Conservation (phyloP, 345 rosid species). For the Litchi chinensis region DNA sequence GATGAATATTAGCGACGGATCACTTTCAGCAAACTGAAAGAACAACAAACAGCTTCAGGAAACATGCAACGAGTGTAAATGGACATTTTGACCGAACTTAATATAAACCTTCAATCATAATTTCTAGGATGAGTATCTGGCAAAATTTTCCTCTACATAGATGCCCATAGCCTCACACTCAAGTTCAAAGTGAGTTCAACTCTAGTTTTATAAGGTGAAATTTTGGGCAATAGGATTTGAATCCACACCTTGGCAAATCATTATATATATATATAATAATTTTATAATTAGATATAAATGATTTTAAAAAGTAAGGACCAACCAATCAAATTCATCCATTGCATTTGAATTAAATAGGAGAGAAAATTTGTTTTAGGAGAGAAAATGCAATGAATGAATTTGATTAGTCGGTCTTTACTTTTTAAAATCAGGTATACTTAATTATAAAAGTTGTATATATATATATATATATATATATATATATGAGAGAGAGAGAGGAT, state of each 20-base stretch:
- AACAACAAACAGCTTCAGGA: not conserved
- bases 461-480: too few species aligned
- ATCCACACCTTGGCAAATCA: conserved; percentile 11
- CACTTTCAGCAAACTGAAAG: not conserved
- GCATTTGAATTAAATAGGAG: too few species aligned
- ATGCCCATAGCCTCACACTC: not conserved
- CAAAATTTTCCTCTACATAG: not conserved
- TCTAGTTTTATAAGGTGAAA: not conserved
- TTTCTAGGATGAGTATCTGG: not conserved
- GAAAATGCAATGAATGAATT: too few species aligned
- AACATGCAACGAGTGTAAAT: not conserved
- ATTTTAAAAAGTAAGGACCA: too few species aligned
- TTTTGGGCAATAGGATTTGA: not conserved
- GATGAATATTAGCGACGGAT: not conserved
- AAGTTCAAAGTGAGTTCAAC: not conserved
- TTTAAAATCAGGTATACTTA: too few species aligned
- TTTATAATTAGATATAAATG: too few species aligned
- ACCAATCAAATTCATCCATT: too few species aligned
- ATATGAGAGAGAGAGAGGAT: too few species aligned
- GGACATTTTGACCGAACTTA: not conserved
- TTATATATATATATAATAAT: too few species aligned
- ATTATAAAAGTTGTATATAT: too few species aligned
- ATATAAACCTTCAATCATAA: not conserved
- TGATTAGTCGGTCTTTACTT: too few species aligned
- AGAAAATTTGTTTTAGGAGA: too few species aligned